phyloP scores from a whole-genome alignment of 331 rosid genomes.

The Phaseolus coccineus region DNA sequence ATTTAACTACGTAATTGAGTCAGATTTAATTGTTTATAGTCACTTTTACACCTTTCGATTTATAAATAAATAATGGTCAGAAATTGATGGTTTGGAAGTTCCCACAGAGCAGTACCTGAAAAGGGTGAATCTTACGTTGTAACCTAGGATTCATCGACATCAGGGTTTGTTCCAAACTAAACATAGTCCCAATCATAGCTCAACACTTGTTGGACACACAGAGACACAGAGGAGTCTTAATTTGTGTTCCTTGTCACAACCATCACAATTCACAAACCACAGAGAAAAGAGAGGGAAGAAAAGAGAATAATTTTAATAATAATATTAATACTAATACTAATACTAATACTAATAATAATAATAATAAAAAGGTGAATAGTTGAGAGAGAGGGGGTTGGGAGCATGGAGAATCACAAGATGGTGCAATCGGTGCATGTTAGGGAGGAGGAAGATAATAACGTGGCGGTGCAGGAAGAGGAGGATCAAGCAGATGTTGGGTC shows the following conservation, averaged over 20 bases:
- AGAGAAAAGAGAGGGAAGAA: conserved; percentile 36
- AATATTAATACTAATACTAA: too few species aligned
- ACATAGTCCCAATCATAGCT: conserved; percentile 36
- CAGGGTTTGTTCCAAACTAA: neutral
- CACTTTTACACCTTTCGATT: too few species aligned
- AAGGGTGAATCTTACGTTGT: neutral
- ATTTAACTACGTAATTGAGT: too few species aligned
- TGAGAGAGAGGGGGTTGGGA: conserved; percentile 15
- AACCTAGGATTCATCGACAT: conserved; percentile 35
- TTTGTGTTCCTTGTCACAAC: neutral
- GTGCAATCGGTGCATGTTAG: neutral
- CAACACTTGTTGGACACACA: conserved; percentile 52
- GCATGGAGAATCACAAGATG: conserved; percentile 54
- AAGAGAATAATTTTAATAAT: neutral
- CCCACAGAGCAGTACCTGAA: neutral
- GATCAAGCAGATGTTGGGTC: conserved; percentile 59
- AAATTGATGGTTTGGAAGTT: too few species aligned
- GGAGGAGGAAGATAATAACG: conserved; percentile 40
- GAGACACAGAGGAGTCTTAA: conserved; percentile 29
- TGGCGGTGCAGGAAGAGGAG: conserved; percentile 50
- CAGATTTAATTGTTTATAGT: too few species aligned
- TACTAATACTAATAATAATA: too few species aligned
- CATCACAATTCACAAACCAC: conserved; percentile 47
- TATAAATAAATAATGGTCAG: too few species aligned
- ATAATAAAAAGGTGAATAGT: neutral